phyloP scores from a whole-genome alignment of 1,284 basidiomycete species.

The Cystobasidiaceae sp. region DNA sequence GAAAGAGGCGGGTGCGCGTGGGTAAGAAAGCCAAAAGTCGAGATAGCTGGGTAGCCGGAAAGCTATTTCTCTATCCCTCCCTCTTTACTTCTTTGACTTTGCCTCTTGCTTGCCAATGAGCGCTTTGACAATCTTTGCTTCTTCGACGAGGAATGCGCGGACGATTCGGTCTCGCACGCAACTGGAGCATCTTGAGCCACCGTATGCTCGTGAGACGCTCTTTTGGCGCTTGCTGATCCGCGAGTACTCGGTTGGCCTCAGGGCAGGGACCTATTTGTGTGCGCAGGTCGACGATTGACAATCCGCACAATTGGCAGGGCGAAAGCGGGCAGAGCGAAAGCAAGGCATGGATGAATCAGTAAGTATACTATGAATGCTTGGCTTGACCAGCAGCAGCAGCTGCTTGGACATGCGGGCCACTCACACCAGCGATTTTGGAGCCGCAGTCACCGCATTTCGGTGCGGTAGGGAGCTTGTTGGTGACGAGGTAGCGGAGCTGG shows the following conservation, averaged over 20 bases:
- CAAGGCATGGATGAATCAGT: too few species aligned
- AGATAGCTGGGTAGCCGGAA: too few species aligned
- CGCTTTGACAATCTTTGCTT: constrained; percentile 97
- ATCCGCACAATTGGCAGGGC: too few species aligned
- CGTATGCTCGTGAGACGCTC: constrained; percentile 87
- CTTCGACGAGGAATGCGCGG: constrained; percentile 97
- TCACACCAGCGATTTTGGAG: constrained; percentile 79
- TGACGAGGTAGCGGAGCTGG: constrained; percentile 82
- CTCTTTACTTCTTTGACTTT: constrained; percentile 17
- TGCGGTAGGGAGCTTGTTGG: constrained; percentile 75
- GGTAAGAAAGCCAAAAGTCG: too few species aligned
- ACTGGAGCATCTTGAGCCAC: constrained; percentile 86
- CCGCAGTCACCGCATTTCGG: constrained; percentile 98
- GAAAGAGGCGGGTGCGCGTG: too few species aligned
- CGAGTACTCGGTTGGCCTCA: constrained; percentile 83
- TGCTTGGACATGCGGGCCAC: too few species aligned
- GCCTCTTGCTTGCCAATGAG: constrained; percentile 21
- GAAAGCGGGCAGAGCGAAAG: too few species aligned
- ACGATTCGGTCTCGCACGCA: constrained; percentile 94
- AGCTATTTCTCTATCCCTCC: neutral
- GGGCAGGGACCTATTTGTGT: constrained; percentile 79
- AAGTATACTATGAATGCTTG: neutral
- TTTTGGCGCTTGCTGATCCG: constrained; percentile 92
- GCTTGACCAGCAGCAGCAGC: neutral
- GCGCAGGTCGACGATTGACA: too few species aligned